Evolutionary conservation across 768 basidiomycete species (phyloP), one percentile per base, ranked within the genome.

Genomic region (Pulveroboletus sp.): DNA sequence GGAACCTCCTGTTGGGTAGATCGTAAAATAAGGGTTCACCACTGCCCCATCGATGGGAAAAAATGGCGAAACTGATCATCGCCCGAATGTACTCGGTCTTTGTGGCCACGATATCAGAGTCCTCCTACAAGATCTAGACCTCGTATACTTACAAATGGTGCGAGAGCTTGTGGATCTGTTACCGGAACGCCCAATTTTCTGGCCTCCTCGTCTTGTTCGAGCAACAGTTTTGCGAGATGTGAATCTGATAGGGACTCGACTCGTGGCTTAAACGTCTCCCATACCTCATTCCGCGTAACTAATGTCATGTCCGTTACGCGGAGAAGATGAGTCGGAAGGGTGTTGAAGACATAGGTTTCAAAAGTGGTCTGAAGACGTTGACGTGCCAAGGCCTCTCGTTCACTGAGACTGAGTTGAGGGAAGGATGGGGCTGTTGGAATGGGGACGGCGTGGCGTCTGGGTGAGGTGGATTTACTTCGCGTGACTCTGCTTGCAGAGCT

Each of bases 21-120:
- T 66, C 64, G 28, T 64, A 46, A 44, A 64, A 64, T 0, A 46
- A 12, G 8, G 53, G 59, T 45, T 64, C 63, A 2, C 55, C 15
- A 15, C n/a, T 57, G 0, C 55, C 65, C 62, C 63, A 66, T n/a
- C 52, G 43, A 43, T 64, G 63, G n/a, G 63, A 64, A 43, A 64
- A 54, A 32, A 61, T 36, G 45, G 62, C 63, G 7, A 66, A 64
- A 41, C 37, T 55, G 44, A 64, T 47, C 52, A 58, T 54, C 26
- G 40, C 8, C 28, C 54, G 52, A 33, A 64, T 32, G 26, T 56
- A 54, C 30, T 55, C 47, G 1, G 44, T 58, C 62, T 64, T 48
- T 32, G 18, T 1, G 31, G 27, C n/a, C n/a, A 38, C 24, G 6
- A 44, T 15, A 31, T 64, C 38, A 61, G 46, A 43, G 43, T 44